A percentile compares a stretch with the other conserved stretches of the same genome.
Evolutionary conservation across 768 basidiomycete species (phyloP).

Genomic region (Boletus rubroflammeus): DNA sequence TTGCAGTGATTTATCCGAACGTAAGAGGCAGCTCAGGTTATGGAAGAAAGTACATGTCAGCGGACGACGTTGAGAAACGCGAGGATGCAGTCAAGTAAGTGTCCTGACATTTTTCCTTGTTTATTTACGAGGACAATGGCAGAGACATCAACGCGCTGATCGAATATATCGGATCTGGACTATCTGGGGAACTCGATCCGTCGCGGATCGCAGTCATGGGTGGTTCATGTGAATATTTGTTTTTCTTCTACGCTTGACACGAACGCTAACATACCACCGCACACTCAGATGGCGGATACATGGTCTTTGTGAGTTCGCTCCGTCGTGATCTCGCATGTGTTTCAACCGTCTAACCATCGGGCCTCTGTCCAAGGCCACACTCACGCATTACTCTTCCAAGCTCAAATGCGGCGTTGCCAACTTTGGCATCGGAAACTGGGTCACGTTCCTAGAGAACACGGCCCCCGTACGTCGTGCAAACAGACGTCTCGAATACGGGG

Average conservation of each 20-base stretch:
- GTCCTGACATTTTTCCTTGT: neutral
- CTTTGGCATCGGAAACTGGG: slow-evolving; percentile 39
- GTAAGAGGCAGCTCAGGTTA: slow-evolving; percentile 43
- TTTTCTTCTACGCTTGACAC: neutral
- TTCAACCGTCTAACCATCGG: neutral
- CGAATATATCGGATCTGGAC: slow-evolving; percentile 31
- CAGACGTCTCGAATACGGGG: slow-evolving; percentile 40
- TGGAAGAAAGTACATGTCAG: slow-evolving; percentile 37
- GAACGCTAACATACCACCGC: neutral
- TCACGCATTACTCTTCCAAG: slow-evolving; percentile 40
- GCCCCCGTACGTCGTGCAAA: slow-evolving; percentile 34
- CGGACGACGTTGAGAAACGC: slow-evolving; percentile 41
- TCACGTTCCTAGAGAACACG: slow-evolving; percentile 42
- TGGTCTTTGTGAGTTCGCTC: slow-evolving; percentile 34
- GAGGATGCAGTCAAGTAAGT: slow-evolving; percentile 42
- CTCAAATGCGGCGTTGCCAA: slow-evolving; percentile 40
- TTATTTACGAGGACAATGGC: neutral
- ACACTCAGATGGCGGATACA: slow-evolving; percentile 37
- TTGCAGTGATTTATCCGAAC: slow-evolving; percentile 41
- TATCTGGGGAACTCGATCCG: slow-evolving; percentile 34
- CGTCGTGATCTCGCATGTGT: neutral
- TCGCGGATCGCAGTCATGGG: slow-evolving; percentile 41
- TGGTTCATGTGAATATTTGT: slow-evolving; percentile 34
- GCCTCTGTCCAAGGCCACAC: slow-evolving; percentile 32
- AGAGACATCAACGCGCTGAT: slow-evolving; percentile 40